A percentile compares a stretch with the other conserved stretches of the same genome.
phyloP scores from a whole-genome alignment of 139 green algal genomes.

The Nannochloris sp. region DNA sequence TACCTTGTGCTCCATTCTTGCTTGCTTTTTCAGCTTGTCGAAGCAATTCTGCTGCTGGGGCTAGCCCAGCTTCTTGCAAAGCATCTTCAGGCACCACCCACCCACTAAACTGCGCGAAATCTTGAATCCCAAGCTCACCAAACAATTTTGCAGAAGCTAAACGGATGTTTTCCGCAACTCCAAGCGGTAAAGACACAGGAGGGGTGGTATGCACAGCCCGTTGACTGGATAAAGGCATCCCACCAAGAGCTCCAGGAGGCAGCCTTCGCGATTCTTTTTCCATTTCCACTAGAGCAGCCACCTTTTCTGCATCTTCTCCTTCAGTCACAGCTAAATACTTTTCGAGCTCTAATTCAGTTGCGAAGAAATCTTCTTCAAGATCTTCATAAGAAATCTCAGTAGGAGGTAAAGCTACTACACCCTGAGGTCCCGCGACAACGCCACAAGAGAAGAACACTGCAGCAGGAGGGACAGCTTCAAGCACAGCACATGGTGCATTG shows the following conservation, averaged over 20 bases:
- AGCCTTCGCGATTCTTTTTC: background rate
- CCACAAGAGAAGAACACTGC: conserved; percentile 9
- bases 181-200: background rate
- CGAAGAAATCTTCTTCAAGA: conserved; percentile 5
- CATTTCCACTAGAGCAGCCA: background rate
- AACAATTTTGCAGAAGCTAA: background rate
- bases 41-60: background rate
- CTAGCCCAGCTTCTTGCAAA: background rate
- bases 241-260: background rate
- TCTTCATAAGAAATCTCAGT: conserved; percentile 17
- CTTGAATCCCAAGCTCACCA: conserved; percentile 12
- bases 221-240: background rate
- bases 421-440: conserved; percentile 5
- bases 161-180: background rate
- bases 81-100: conserved; percentile 16
- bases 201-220: background rate
- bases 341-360: background rate
- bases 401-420: conserved; percentile 21
- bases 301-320: background rate
- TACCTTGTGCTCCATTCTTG: background rate
- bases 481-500: background rate
- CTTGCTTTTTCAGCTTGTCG: background rate
- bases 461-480: conserved; percentile 7
- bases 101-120: conserved; percentile 23
- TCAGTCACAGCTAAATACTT: conserved; percentile 1